A percentile compares a stretch with the other conserved stretches of the same genome.
Evolutionary conservation across 1,284 basidiomycete species (phyloP).

Genomic region (Sphaerobolus stellatus): DNA sequence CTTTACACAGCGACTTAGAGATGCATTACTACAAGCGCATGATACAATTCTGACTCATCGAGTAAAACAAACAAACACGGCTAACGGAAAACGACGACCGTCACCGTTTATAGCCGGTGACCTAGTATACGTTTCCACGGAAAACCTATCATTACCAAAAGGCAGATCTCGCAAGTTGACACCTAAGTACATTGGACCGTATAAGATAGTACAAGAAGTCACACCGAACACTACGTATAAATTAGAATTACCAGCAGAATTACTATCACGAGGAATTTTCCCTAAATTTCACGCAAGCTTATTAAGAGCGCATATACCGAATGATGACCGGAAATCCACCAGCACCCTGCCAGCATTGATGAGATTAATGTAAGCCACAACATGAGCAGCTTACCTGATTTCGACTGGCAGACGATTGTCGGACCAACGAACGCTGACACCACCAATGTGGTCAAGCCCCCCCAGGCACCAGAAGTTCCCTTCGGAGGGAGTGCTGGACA

Average conservation of each 20-base stretch:
- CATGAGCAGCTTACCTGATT: no score
- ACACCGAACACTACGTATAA: neutral
- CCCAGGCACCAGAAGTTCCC: no score
- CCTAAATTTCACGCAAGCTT: conserved; percentile 19
- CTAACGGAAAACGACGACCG: conserved; percentile 24
- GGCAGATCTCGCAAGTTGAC: conserved; percentile 23
- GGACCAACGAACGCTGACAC: no score
- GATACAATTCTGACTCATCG: conserved; percentile 31
- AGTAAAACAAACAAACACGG: conserved; percentile 29
- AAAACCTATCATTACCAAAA: conserved; percentile 27
- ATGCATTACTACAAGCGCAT: conserved; percentile 30
- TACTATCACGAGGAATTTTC: conserved; percentile 17
- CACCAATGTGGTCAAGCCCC: no score
- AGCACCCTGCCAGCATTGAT: no score
- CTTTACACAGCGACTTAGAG: conserved; percentile 26
- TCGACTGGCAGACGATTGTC: no score
- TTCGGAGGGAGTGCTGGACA: no score
- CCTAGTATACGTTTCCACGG: conserved; percentile 32
- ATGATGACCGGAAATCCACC: conserved; percentile 17
- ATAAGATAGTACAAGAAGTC: conserved; percentile 13
- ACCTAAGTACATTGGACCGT: conserved; percentile 30
- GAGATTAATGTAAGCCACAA: no score
- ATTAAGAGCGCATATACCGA: conserved; percentile 17
- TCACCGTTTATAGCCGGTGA: conserved; percentile 25
- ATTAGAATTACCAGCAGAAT: conserved; percentile 14